These are phyloP conservation scores for Coffea canephora DNA, from an alignment of 257 asterid genomes.

Conservation along the genomic window DNA sequence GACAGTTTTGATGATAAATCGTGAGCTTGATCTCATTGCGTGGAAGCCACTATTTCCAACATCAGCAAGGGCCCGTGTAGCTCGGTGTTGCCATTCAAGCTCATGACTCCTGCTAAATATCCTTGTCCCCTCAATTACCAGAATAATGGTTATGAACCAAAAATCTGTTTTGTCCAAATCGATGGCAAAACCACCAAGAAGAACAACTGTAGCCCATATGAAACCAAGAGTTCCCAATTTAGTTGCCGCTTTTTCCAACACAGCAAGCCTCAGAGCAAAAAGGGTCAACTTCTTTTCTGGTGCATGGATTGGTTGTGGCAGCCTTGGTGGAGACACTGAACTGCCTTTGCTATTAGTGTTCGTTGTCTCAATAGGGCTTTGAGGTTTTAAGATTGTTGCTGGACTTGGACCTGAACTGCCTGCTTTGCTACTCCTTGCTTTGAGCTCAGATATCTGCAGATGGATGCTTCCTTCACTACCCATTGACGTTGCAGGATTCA, in stretches of 20 bases:
- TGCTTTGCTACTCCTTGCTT: slow-evolving; percentile 23
- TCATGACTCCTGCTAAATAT: slow-evolving; percentile 89
- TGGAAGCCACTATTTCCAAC: slow-evolving; percentile 70
- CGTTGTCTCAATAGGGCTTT: slow-evolving; percentile 34
- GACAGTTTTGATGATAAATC: slow-evolving; percentile 20
- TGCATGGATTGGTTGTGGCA: slow-evolving; percentile 37
- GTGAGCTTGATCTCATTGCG: slow-evolving; percentile 55
- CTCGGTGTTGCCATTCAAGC: slow-evolving; percentile 96
- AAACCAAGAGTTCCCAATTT: slow-evolving; percentile 85
- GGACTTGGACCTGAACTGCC: slow-evolving; percentile 35
- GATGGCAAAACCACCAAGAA: slow-evolving; percentile 95
- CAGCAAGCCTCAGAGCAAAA: slow-evolving; percentile 85
- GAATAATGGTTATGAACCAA: slow-evolving; percentile 82
- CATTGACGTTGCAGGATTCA: slow-evolving; percentile 48
- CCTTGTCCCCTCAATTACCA: slow-evolving; percentile 69
- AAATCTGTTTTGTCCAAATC: slow-evolving; percentile 73
- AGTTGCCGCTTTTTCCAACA: slow-evolving; percentile 67
- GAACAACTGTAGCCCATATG: slow-evolving; percentile 94
- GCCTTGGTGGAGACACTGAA: slow-evolving; percentile 21
- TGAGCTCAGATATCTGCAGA: slow-evolving; percentile 53
- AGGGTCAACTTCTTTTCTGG: slow-evolving; percentile 90
- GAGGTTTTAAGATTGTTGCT: slow-evolving; percentile 40
- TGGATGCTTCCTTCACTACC: slow-evolving; percentile 51
- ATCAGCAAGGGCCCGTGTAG: slow-evolving; percentile 73
- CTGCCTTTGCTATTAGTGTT: slow-evolving; percentile 31